These are phyloP conservation scores for Alternaria ethzedia DNA, from an alignment of 2,329 filamentous ascomycete species.

Conservation along the genomic window DNA sequence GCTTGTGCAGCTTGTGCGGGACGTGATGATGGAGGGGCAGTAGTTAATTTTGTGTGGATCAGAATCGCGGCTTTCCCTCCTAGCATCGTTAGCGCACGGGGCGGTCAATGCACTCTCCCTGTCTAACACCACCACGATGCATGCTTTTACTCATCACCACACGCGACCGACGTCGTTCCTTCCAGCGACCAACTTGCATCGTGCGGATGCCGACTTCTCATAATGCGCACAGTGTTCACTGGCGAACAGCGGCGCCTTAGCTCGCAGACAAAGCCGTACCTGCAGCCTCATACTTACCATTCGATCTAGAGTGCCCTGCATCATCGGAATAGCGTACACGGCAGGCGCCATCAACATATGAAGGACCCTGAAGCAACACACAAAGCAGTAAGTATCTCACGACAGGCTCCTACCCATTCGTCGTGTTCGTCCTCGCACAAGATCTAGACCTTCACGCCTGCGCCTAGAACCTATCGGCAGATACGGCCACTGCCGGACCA, in stretches of 20 bases:
- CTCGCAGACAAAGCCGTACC: slow-evolving; percentile 7
- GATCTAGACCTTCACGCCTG: neutral
- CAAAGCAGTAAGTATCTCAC: neutral
- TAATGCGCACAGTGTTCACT: neutral
- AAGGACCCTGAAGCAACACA: neutral
- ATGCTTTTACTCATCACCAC: neutral
- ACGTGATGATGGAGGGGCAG: slow-evolving; percentile 23
- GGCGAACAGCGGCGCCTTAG: neutral
- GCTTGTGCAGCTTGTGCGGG: slow-evolving; percentile 36
- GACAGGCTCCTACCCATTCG: neutral
- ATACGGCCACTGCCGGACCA: neutral
- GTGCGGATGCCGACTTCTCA: neutral
- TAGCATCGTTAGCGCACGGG: slow-evolving; percentile 21
- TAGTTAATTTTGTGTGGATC: slow-evolving; percentile 24
- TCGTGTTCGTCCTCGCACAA: neutral
- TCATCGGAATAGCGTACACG: neutral
- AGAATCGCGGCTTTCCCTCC: slow-evolving; percentile 19
- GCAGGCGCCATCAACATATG: neutral
- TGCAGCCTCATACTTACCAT: slow-evolving; percentile 10
- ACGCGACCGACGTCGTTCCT: neutral
- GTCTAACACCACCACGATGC: neutral
- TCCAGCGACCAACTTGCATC: neutral
- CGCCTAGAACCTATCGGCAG: slow-evolving; percentile 7
- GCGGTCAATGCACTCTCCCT: slow-evolving; percentile 15
- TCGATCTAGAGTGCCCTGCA: neutral